Base-by-base conservation (phyloP, 1,284 basidiomycete species). In the Leccinum solheimii region DNA sequence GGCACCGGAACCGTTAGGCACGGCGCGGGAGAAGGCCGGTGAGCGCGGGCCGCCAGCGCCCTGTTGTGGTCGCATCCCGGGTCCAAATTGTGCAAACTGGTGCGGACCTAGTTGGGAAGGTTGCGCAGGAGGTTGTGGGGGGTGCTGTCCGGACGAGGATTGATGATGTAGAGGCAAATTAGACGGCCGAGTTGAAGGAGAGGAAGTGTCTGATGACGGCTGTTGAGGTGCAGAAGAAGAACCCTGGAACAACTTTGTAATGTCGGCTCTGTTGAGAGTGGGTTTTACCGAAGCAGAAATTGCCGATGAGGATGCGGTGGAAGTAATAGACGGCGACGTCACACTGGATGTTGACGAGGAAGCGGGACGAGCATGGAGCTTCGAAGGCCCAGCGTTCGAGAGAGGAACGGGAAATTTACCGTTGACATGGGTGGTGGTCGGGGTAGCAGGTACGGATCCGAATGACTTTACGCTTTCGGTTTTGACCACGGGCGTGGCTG, bases 401-500 rank as follows among this genome's bases (percentile, higher is more conserved):
- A 69, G 54, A 19, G 66, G 70, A 69, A 67, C 67, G 57, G 55
- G 62, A 51, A 75, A 68, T 75, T 86, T 88, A 64, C 86, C 86
- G 75, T 88, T 88, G 58, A 82, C 76, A 73, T 82, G 80, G 59
- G 76, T 74, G 26, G 75, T 64, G 26, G 75, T 64, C 6, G 79
- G 76, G 21, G 69, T 64, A 58, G 68, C 69, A 30, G 72, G 84
- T 52, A 94, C 85, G 21, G 88, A 81, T 69, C 92, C 91, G 75
- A 94, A 94, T 45, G 89, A 84, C 75, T 88, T 91, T 69, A 93
- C 87, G 65, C 80, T 84, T 70, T 92, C 90, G 61, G 83, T 78
- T 78, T 86, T 89, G 68, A 86, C 80, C 57, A 83, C 75, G 50
- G 90, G 86, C 49, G 83, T 81, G 57, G 83, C 74, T 57, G 86